Evolutionary conservation across 2,329 filamentous ascomycete genomes (phyloP).

Genomic region (Pseudogymnoascus sp.): DNA sequence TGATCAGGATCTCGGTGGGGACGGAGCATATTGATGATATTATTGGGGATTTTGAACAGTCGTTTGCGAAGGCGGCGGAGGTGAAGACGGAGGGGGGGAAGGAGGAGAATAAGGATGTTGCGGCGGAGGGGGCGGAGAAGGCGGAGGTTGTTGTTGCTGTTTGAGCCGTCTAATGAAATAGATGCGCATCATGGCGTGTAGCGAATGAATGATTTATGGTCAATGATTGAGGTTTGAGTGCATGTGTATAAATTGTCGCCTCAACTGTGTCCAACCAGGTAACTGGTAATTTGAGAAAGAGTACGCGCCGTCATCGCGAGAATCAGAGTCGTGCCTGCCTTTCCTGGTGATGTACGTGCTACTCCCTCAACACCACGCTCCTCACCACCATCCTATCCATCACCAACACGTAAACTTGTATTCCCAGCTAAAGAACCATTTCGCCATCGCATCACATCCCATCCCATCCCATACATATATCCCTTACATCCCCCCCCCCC

Average conservation of each 20-base stretch:
- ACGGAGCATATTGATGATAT: slow-evolving; percentile 98
- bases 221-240: not conserved
- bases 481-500: not conserved
- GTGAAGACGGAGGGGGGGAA: slow-evolving; percentile 29
- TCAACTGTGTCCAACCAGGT: no score
- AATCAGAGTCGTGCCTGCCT: not conserved
- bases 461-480: not conserved
- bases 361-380: not conserved
- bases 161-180: not conserved
- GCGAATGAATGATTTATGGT: not conserved
- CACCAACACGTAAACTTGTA: not conserved
- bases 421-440: not conserved
- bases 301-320: not conserved
- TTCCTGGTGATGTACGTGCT: not conserved
- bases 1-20: slow-evolving; percentile 91
- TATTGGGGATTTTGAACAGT: slow-evolving; percentile 90
- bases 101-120: slow-evolving; percentile 17
- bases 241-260: not conserved
- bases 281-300: no score
- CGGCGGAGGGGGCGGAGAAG: not conserved
- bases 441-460: not conserved
- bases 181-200: not conserved
- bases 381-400: not conserved
- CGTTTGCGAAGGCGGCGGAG: slow-evolving; percentile 58
- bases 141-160: not conserved